Percentiles rank a stretch among this genome's conserved stretches.
phyloP scores from a whole-genome alignment of 208 protist species.

The Naegleria lovaniensis region DNA sequence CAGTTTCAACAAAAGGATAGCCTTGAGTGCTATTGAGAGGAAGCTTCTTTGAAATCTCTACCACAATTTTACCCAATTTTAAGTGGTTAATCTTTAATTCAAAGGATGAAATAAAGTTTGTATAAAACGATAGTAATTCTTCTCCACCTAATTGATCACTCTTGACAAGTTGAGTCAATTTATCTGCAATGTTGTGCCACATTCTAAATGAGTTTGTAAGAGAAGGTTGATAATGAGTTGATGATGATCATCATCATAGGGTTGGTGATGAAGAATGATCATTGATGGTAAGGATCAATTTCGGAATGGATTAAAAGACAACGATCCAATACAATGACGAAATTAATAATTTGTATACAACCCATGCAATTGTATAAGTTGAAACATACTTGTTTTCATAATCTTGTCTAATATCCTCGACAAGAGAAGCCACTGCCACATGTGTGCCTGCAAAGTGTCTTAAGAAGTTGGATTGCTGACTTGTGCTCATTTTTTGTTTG shows the following conservation, averaged over 20 bases:
- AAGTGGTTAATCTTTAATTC: conserved; percentile 42
- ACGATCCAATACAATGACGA: no score
- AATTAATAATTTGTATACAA: not conserved
- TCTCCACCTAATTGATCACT: not conserved
- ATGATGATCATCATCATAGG: no score
- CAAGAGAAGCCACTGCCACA: not conserved
- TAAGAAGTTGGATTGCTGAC: not conserved
- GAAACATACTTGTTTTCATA: not conserved
- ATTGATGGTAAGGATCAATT: no score
- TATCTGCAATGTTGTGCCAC: conserved; percentile 22
- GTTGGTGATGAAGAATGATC: no score
- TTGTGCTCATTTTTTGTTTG: not conserved
- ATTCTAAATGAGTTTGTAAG: not conserved
- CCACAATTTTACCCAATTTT: conserved; percentile 31
- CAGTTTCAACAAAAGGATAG: conserved; percentile 2
- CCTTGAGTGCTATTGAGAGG: not conserved
- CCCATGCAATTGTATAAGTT: not conserved
- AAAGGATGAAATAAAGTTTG: conserved; percentile 41
- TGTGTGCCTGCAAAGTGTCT: not conserved
- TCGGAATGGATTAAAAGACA: no score
- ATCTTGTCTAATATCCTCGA: not conserved
- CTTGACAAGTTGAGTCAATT: not conserved
- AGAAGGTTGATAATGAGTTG: no score
- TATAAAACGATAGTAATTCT: conserved; percentile 34
- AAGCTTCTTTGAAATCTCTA: conserved; percentile 18